Evolutionary conservation across 139 green algal genomes (phyloP).

Genomic region (Pleodorina starrii): DNA sequence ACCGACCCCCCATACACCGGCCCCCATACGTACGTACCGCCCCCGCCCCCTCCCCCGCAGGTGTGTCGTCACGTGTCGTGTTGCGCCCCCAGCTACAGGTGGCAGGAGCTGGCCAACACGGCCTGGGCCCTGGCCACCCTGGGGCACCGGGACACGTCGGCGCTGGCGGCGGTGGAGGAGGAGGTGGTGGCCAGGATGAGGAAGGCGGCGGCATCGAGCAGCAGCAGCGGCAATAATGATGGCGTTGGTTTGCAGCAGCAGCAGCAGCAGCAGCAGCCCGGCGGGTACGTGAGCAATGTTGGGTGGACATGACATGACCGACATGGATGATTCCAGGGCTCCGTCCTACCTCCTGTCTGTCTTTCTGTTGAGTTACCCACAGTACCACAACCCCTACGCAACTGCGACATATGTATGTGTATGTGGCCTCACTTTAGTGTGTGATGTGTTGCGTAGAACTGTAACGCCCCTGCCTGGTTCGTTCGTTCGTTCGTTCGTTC

Average conservation of each 20-base stretch:
- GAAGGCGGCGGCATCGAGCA: background rate
- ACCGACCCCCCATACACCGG: too few species aligned
- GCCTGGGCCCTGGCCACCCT: slow-evolving; percentile 75
- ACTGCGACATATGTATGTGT: too few species aligned
- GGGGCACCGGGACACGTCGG: slow-evolving; percentile 39
- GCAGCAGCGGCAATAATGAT: background rate
- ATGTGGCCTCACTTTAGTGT: too few species aligned
- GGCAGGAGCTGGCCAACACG: slow-evolving; percentile 72
- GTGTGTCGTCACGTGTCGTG: background rate
- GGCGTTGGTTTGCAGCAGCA: too few species aligned
- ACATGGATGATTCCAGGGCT: background rate
- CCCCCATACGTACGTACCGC: too few species aligned
- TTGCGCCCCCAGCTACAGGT: background rate
- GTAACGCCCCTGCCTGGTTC: too few species aligned
- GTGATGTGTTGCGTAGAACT: too few species aligned
- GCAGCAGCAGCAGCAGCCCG: background rate
- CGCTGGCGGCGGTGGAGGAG: slow-evolving; percentile 45
- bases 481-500: too few species aligned
- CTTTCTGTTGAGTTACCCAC: too few species aligned
- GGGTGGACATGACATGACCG: background rate
- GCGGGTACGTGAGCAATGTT: background rate
- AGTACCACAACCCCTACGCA: too few species aligned
- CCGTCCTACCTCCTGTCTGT: too few species aligned
- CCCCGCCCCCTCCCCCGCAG: background rate
- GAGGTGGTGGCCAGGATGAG: slow-evolving; percentile 37